phyloP scores from a whole-genome alignment of 2,329 filamentous ascomycete species.

The Macrophomina phaseolina region DNA sequence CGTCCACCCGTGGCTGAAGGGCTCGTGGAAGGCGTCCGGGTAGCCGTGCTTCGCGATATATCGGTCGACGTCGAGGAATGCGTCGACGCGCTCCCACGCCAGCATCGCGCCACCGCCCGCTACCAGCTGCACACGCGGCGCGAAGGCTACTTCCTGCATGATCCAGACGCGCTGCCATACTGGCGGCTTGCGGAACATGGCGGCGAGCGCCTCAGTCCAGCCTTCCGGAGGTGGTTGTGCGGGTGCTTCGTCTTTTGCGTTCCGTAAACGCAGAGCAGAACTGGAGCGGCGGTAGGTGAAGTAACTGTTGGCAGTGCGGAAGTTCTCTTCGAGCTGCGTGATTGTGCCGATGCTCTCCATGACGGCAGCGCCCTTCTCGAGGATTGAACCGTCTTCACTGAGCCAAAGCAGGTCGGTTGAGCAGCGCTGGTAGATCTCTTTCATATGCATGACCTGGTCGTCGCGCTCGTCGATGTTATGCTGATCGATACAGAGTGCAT shows the following conservation, averaged over 20 bases:
- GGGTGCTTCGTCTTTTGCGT: background rate
- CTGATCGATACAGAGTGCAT: conserved; percentile 30
- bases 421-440: conserved; percentile 24
- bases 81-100: conserved; percentile 8
- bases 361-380: conserved; percentile 24
- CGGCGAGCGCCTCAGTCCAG: background rate
- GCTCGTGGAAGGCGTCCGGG: conserved; percentile 1
- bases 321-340: conserved; percentile 21
- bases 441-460: conserved; percentile 28
- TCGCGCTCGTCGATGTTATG: conserved; percentile 19
- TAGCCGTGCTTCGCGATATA: conserved; percentile 2
- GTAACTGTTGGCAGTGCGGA: too few relatives aligned
- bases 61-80: conserved; percentile 13
- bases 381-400: conserved; percentile 19
- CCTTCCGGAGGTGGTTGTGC: background rate
- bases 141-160: conserved; percentile 21
- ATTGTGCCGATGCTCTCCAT: conserved; percentile 33
- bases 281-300: too few relatives aligned
- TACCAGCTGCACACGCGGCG: conserved; percentile 7
- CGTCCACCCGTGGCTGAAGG: background rate
- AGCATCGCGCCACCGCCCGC: background rate
- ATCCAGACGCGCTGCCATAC: conserved; percentile 20
- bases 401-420: conserved; percentile 25
- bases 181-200: background rate
- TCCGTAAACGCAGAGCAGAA: too few relatives aligned